Evolutionary conservation across 768 basidiomycete species (phyloP), one percentile per base, ranked within the genome.

Genomic region (Suillus lakei): DNA sequence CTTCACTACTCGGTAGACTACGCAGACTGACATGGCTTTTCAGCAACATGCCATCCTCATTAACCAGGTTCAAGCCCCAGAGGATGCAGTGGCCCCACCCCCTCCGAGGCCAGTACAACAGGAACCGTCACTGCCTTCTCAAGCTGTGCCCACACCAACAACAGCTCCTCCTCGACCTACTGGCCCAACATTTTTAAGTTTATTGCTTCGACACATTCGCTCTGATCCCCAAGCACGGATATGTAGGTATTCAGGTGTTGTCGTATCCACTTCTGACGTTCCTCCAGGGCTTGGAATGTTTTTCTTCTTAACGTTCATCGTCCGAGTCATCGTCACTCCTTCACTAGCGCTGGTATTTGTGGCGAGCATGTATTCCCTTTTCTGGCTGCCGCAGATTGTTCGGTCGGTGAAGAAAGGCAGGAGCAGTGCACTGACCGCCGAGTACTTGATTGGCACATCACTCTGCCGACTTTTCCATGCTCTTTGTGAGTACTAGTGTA

Each of bases 301-400:
- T 67, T 73, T 93, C 51, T 89, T 88, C 63, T 76, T 95, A 64
- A 86, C 90, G 15, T 77, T 92, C 64, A 83, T 95, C 63, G 86
- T 95, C 68, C 88, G 91, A 41, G 83, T 95, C 58, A 87, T 93
- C 61, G 70, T 92, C 70, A 87, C 88, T 26, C 86, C 91, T 2
- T 83, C 85, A 0, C 79, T 93, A 51, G 85, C 89, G 9, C 81
- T 92, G 69, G 68, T 90, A 21, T 87, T 91, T 68, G 83, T 96
- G 39, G 85, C 82, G 12, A 73, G 81, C 32, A 84, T 93, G 63
- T 95, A 96, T 76, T 90, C 90, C 7, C 83, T 83, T 65, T 89
- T 96, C 71, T 98, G 95, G 95, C 69, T 91, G 5, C 90, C 93
- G 4, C 95, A 96, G 76, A 93, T 98, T 56, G 81, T 90, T 61